Evolutionary conservation across 768 basidiomycete genomes (phyloP).

Genomic region (Serendipita vermifera): DNA sequence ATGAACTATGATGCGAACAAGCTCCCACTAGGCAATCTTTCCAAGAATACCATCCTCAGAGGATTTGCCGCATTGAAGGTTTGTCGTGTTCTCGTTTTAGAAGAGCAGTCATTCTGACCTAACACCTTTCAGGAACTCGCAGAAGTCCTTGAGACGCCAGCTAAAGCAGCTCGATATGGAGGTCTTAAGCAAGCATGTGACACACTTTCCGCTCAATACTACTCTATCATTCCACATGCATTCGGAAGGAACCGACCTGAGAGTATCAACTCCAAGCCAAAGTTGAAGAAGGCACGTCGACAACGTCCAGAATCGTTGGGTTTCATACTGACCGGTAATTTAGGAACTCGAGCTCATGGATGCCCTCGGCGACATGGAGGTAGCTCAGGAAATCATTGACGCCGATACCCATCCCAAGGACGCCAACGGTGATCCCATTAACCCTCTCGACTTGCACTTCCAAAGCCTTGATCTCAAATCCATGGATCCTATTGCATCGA

Average conservation of each 20-base stretch:
- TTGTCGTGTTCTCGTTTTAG: not conserved
- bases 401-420: constrained; percentile 28
- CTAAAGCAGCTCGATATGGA: constrained; percentile 27
- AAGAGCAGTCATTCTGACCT: not conserved
- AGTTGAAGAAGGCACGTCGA: constrained; percentile 31
- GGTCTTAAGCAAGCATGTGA: constrained; percentile 31
- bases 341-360: constrained; percentile 52
- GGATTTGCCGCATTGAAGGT: constrained; percentile 50
- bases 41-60: constrained; percentile 45
- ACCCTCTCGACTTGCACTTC: constrained; percentile 46
- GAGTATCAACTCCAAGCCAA: constrained; percentile 28
- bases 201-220: constrained; percentile 38
- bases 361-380: constrained; percentile 53
- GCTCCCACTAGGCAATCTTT: constrained; percentile 48
- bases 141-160: constrained; percentile 39
- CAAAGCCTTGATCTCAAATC: constrained; percentile 36
- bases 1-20: constrained; percentile 59
- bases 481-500: constrained; percentile 35
- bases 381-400: constrained; percentile 44
- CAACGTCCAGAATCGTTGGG: not conserved
- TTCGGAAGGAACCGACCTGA: constrained; percentile 39
- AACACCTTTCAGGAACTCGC: constrained; percentile 27
- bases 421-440: constrained; percentile 35
- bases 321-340: not conserved
- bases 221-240: constrained; percentile 52